A percentile compares a stretch with the other conserved stretches of the same genome.
Evolutionary conservation across 2,329 filamentous ascomycete genomes (phyloP).

Genomic region (Colletotrichum tamarilloi): DNA sequence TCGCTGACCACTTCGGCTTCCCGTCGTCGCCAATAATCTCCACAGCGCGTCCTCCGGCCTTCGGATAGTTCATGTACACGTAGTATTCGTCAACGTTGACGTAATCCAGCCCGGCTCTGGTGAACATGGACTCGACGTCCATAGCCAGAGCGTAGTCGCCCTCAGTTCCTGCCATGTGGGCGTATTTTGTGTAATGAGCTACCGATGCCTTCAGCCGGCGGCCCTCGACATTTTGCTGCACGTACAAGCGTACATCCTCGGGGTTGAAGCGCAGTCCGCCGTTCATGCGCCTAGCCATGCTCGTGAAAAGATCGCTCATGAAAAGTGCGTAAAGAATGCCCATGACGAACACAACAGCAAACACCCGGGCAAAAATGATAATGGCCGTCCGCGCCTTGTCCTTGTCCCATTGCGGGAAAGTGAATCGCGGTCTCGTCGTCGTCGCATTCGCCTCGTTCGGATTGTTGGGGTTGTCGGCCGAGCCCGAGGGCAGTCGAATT

Average conservation of each 20-base stretch:
- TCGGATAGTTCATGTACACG: constrained; percentile 94
- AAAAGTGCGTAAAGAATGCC: constrained; percentile 87
- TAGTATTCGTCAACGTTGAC: constrained; percentile 82
- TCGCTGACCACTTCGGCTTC: constrained; percentile 78
- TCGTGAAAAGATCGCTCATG: constrained; percentile 83
- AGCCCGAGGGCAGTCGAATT: constrained; percentile 58
- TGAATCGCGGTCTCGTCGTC: constrained; percentile 37
- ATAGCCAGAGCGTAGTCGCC: constrained; percentile 88
- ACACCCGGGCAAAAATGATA: constrained; percentile 77
- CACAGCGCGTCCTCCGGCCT: constrained; percentile 78
- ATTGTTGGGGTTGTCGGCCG: constrained; percentile 39
- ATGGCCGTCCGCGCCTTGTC: constrained; percentile 48
- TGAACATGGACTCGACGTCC: constrained; percentile 85
- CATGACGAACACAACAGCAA: constrained; percentile 80
- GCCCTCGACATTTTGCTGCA: constrained; percentile 79
- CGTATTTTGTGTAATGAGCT: constrained; percentile 81
- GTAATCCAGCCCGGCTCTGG: constrained; percentile 77
- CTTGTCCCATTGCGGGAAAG: constrained; percentile 28
- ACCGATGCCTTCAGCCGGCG: constrained; percentile 78
- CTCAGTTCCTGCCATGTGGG: constrained; percentile 94
- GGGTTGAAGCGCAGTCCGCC: constrained; percentile 81
- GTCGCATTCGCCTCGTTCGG: constrained; percentile 39
- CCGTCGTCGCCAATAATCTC: constrained; percentile 80
- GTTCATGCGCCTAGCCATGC: constrained; percentile 70
- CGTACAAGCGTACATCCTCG: constrained; percentile 80